Conservation (phyloP, 805 yeast species). For the Metschnikowia matae region DNA sequence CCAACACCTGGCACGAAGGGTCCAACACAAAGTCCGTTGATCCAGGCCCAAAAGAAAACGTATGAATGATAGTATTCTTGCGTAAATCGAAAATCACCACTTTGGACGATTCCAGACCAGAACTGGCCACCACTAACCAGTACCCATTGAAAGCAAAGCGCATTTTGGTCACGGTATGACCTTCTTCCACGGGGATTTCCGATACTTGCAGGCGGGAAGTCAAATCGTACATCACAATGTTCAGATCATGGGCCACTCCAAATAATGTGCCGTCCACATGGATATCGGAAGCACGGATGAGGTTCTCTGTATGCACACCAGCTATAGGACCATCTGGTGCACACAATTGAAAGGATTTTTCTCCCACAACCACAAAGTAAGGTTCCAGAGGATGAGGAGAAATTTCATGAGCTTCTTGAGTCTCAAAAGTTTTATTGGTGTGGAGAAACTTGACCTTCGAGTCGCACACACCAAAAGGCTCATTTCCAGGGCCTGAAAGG, state of each 20-base stretch:
- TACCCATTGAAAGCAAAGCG: constrained; percentile 63
- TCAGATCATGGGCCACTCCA: constrained; percentile 28
- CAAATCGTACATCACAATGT: constrained; percentile 37
- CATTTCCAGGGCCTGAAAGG: background rate
- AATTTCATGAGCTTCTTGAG: background rate
- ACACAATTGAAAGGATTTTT: constrained; percentile 9
- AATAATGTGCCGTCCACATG: constrained; percentile 50
- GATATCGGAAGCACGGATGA: constrained; percentile 24
- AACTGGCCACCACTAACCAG: constrained; percentile 43
- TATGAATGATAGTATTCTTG: constrained; percentile 28
- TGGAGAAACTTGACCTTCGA: constrained; percentile 3
- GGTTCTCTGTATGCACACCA: constrained; percentile 10
- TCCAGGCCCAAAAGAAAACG: constrained; percentile 11
- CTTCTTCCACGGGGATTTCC: constrained; percentile 17
- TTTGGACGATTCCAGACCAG: constrained; percentile 9
- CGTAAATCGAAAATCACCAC: constrained; percentile 49
- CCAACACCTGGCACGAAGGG: constrained; percentile 32
- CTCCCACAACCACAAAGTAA: constrained; percentile 14
- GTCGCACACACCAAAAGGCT: constrained; percentile 10
- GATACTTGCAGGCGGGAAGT: constrained; percentile 35
- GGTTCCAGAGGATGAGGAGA: constrained; percentile 15
- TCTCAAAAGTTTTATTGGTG: background rate
- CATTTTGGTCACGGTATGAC: constrained; percentile 29
- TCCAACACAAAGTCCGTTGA: constrained; percentile 28
- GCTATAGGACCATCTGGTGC: constrained; percentile 8